Base-by-base conservation (phyloP, 176 grass and related monocot genomes). In the Urochloa ruziziensis region DNA sequence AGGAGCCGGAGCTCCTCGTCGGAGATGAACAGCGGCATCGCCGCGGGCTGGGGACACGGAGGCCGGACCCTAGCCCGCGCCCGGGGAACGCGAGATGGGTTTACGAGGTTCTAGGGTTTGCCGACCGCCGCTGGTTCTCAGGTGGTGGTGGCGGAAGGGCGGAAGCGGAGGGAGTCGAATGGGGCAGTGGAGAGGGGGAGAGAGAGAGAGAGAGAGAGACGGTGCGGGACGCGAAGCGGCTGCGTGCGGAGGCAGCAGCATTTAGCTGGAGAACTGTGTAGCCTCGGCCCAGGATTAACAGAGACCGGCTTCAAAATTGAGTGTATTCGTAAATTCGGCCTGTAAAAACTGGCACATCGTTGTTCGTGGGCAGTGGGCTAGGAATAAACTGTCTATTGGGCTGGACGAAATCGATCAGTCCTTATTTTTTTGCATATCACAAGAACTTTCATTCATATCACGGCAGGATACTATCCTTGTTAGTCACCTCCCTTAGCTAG, bases 11-110 rank as follows among this genome's bases (percentile, higher is more conserved):
- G 85, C 89, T 99, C 96, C 87, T 96, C 93, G 33, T 99, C 93
- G 16, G 96, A 94, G 23, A 99, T 90, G 85, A 99, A 99, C 52
- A 96, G 91, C 69, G 91, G 91, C 96, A 99, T 99, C 66, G 37
- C 77, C 69, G 85, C 12, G 49, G 61, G 62, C 5, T 18, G 46
- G 15, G 44, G 5, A 18, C 39, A 62, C 18, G 17, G 48, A 52
- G 12, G 19, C 48, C 13, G 33, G 46, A 23, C 63, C 83, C 80
- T 73, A 75, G 16, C 36, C 43, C 54, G 12, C 44, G 27, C 44
- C 67, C 35, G 17, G 67, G 21, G 60, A 2, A 12, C 37, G 80
- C 52, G 14, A 34, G 82, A 72, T 40, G 82, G 63, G 10, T 78
- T 73, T 61, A 68, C 77, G 51, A 15, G 76, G 67, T 85, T 54